Conservation (phyloP, 1,139 yeast species). For the Meyerozyma guilliermondii region DNA sequence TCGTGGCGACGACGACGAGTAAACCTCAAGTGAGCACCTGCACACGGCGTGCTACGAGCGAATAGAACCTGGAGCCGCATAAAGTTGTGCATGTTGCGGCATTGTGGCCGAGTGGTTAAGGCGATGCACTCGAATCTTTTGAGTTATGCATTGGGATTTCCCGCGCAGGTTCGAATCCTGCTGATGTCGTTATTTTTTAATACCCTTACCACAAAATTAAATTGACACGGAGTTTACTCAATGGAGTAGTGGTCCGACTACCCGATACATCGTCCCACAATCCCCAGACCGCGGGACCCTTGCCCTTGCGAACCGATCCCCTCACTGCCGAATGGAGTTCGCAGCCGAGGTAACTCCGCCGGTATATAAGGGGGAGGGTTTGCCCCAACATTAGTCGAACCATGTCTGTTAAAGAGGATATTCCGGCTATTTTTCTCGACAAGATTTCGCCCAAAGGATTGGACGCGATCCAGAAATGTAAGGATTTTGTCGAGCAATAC, state of each 20-base stretch:
- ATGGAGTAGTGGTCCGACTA: too few species aligned
- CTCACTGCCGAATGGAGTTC: background rate
- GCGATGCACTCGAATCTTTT: constrained; percentile 69
- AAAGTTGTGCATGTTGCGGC: constrained; percentile 23
- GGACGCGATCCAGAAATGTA: constrained; percentile 44
- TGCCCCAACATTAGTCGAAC: background rate
- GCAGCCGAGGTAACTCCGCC: background rate
- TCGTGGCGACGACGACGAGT: background rate
- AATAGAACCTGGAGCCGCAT: background rate
- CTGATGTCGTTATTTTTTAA: constrained; percentile 59
- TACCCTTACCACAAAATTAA: background rate
- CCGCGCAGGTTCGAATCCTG: constrained; percentile 94
- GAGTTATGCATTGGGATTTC: constrained; percentile 67
- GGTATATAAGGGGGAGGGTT: background rate
- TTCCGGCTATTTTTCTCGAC: constrained; percentile 40
- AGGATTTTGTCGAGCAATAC: constrained; percentile 54
- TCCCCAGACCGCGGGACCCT: too few species aligned
- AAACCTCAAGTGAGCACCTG: background rate
- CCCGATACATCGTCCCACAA: too few species aligned
- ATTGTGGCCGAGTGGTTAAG: constrained; percentile 78
- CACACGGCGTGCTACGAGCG: too few species aligned
- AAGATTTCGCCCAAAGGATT: constrained; percentile 46
- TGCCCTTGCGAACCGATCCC: background rate
- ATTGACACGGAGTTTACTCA: background rate
- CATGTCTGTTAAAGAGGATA: constrained; percentile 35